Evolutionary conservation across 2,329 filamentous ascomycete species (phyloP).

Genomic region (Gyromitra esculenta): DNA sequence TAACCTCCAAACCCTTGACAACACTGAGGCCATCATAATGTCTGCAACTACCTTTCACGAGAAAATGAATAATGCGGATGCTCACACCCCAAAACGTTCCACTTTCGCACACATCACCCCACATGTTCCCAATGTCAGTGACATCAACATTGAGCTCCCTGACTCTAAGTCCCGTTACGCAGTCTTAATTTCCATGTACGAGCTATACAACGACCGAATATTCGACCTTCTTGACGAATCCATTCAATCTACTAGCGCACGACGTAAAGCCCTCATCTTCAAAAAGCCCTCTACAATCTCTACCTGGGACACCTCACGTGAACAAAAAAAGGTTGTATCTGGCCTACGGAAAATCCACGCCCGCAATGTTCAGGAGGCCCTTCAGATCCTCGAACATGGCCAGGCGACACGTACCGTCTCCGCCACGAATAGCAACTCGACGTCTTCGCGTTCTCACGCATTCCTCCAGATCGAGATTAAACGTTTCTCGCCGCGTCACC

Average conservation of each 20-base stretch:
- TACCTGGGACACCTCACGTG: conserved; percentile 51
- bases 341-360: conserved; percentile 92
- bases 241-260: conserved; percentile 56
- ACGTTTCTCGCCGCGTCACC: conserved; percentile 68
- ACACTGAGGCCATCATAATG: conserved; percentile 51
- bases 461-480: conserved; percentile 97
- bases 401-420: conserved; percentile 69
- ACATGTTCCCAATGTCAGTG: conserved; percentile 76
- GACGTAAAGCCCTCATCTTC: conserved; percentile 83
- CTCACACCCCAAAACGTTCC: conserved; percentile 40
- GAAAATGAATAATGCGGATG: conserved; percentile 38
- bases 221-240: conserved; percentile 82
- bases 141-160: conserved; percentile 72
- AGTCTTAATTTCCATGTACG: conserved; percentile 95
- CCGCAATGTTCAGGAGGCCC: conserved; percentile 79
- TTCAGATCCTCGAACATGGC: conserved; percentile 81
- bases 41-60: conserved; percentile 39
- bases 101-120: conserved; percentile 64
- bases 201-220: conserved; percentile 98
- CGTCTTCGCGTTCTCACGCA: conserved; percentile 63
- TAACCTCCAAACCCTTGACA: conserved; percentile 48
- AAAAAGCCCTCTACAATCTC: conserved; percentile 72
- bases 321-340: conserved; percentile 78
- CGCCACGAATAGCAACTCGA: conserved; percentile 69
- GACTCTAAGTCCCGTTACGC: conserved; percentile 76